Evolutionary conservation across 345 rosid genomes (phyloP), one percentile per base, ranked within the genome.

Genomic region (Anastatica hierochuntica): DNA sequence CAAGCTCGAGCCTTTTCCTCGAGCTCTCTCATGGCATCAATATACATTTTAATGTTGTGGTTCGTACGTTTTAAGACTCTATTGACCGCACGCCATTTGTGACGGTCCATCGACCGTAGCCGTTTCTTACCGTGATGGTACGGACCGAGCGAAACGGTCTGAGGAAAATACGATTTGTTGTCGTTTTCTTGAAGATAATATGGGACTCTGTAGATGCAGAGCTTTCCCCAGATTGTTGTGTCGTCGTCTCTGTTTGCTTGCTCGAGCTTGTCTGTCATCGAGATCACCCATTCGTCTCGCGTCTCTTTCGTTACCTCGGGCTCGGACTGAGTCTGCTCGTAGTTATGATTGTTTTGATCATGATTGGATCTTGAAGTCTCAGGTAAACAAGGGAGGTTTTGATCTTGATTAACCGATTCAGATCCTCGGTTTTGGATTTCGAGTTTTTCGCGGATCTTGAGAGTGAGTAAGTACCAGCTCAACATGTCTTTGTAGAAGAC

Each of bases 21-120:
- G n/a, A n/a, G n/a, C n/a, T n/a, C 85, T 55, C 74, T 75, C 53
- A 80, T 64, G 2, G 81, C 65, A 9, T 84, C 87, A 6, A 90
- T 77, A 63, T 68, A 90, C 16, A 72, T 14, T 55, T 68, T 45
- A 21, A 90, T 72, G 29, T 69, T 81, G 45, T 79, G 82, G 20
- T 64, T 60, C 1, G 72, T 69, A 56, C 94, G 88, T 74, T 70
- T 75, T 3, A 90, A 78, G 39, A 84, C 58, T 64, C 49, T 81
- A 58, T 76, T 69, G 43, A 90, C 82, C 7, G 86, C 72, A 2
- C 89, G 84, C 90, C 94, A 90, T 62, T 90, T 86, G 63, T 86
- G 96, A 24, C 73, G 75, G 14, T 86, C 94, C 92, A 84, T 80
- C 39, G 75, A 75, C 27, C 85, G 76, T 2, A 84, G 77, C 5